Base-by-base conservation (phyloP, 805 yeast genomes). In the Cyberlindnera samutprakarnensis region DNA sequence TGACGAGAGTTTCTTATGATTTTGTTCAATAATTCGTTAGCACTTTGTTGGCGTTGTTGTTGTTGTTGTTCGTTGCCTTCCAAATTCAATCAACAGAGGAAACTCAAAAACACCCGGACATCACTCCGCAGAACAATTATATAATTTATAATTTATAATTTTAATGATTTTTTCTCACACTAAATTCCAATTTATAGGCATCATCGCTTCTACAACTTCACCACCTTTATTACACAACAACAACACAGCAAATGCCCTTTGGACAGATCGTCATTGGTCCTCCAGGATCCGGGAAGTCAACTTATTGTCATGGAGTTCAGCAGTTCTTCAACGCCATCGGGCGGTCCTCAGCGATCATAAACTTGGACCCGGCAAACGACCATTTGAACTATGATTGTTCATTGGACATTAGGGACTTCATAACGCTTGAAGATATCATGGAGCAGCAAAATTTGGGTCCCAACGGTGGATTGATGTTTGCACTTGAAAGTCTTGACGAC, bases 241-340 rank as follows among this genome's bases (percentile, higher is more conserved):
- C 7, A 7, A 24, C 7, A 14, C 11, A 12, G 4, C 10, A 19
- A 14, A 41, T 41, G 44, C 42, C 44, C 12, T 83, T 83, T 56
- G 96, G 94, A 4, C 96, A 92, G 59, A 73, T 92, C 8, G 88
- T 90, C 8, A 86, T 92, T 23, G 99, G 99, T 0, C 97, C 98
- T 0, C 99, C 99, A 1, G 99, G 98, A 1, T 72, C 95, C 0
- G 99, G 99, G 1, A 92, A 92, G 51, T 84, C 96, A 0, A 94
- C 98, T 0, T 92, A 85, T 54, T 88, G 96, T 55, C 66, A 77
- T 54, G 99, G 98, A 26, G 76, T 90, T 76, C 72, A 72, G 42
- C 97, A 92, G 62, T 92, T 92, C 56, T 68, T 90, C 47, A 80
- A 83, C 38, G 95, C 97, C 2, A 87, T 94, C 31, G 99, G 99